A percentile compares a stretch with the other conserved stretches of the same genome.
These are phyloP conservation scores for Xylogone sp. DNA, from an alignment of 2,329 filamentous ascomycete genomes.

Conservation along the genomic window DNA sequence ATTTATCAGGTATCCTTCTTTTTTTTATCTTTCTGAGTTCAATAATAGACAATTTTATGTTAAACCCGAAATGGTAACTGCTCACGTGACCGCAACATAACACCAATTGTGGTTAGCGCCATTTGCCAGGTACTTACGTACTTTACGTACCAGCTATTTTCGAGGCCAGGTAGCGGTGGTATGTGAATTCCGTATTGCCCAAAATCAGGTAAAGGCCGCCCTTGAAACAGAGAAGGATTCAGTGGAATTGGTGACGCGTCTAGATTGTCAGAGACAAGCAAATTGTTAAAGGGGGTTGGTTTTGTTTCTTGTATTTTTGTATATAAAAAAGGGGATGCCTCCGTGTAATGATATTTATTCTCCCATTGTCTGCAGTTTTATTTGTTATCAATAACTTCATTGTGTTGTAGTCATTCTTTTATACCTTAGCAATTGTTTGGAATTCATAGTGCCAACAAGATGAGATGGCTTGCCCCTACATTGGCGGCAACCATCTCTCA, in stretches of 20 bases:
- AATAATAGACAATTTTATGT: no score
- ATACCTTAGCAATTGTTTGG: no score
- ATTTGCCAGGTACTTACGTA: not conserved
- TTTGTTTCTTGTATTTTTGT: not conserved
- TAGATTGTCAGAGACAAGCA: not conserved
- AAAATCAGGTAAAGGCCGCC: not conserved
- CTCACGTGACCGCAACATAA: not conserved
- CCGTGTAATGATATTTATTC: not conserved
- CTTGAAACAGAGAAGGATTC: not conserved
- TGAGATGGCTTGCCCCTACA: slow-evolving; percentile 4
- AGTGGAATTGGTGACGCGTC: not conserved
- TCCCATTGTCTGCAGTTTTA: not conserved
- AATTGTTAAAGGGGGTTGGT: not conserved
- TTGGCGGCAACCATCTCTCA: slow-evolving; percentile 6
- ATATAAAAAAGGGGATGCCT: no score
- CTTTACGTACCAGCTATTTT: not conserved
- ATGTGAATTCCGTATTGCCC: not conserved
- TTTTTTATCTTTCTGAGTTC: no score
- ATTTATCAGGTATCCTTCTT: no score
- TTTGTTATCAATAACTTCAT: no score
- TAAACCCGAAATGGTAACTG: not conserved
- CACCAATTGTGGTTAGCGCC: not conserved
- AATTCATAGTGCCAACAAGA: slow-evolving; percentile 3
- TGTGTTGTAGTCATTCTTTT: no score
- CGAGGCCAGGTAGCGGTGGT: not conserved